These are phyloP conservation scores for Podaxis rugospora DNA, from an alignment of 768 basidiomycete genomes.

Conservation along the genomic window DNA sequence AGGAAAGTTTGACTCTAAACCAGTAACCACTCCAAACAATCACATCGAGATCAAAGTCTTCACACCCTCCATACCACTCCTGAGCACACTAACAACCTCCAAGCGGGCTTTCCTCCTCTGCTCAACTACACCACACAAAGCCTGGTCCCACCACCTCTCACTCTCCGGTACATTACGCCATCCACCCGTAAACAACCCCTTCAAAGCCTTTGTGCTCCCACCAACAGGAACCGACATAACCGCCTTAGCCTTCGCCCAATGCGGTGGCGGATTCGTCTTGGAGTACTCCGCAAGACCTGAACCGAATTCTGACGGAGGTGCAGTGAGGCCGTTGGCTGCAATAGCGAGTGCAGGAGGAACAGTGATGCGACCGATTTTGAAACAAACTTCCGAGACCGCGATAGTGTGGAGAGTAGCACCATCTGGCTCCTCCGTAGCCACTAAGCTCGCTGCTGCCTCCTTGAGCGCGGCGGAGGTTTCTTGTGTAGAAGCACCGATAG, in stretches of 20 bases:
- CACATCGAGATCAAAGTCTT: slow-evolving; percentile 15
- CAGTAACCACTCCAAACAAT: background rate
- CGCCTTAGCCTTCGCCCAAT: slow-evolving; percentile 39
- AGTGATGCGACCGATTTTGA: slow-evolving; percentile 69
- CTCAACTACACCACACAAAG: slow-evolving; percentile 48
- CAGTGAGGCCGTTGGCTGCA: slow-evolving; percentile 54
- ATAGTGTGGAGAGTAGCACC: slow-evolving; percentile 60
- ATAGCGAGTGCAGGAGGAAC: slow-evolving; percentile 64
- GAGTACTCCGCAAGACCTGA: slow-evolving; percentile 25
- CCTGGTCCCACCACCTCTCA: slow-evolving; percentile 68
- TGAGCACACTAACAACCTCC: slow-evolving; percentile 28
- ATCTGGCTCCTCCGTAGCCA: slow-evolving; percentile 35
- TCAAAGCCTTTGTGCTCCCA: slow-evolving; percentile 36
- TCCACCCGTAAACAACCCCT: slow-evolving; percentile 46
- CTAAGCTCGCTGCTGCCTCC: slow-evolving; percentile 15
- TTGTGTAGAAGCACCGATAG: background rate
- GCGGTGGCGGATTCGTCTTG: slow-evolving; percentile 39
- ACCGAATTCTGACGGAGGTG: slow-evolving; percentile 18
- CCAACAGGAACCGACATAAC: slow-evolving; percentile 27
- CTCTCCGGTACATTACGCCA: slow-evolving; percentile 58
- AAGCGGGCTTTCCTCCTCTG: slow-evolving; percentile 29
- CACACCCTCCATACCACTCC: slow-evolving; percentile 31
- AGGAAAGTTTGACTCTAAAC: no score
- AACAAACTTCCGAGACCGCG: slow-evolving; percentile 58
- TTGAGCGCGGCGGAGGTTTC: slow-evolving; percentile 22